These are phyloP conservation scores for Diplotaxis tenuifolia DNA, from an alignment of 345 rosid species.

Conservation along the genomic window DNA sequence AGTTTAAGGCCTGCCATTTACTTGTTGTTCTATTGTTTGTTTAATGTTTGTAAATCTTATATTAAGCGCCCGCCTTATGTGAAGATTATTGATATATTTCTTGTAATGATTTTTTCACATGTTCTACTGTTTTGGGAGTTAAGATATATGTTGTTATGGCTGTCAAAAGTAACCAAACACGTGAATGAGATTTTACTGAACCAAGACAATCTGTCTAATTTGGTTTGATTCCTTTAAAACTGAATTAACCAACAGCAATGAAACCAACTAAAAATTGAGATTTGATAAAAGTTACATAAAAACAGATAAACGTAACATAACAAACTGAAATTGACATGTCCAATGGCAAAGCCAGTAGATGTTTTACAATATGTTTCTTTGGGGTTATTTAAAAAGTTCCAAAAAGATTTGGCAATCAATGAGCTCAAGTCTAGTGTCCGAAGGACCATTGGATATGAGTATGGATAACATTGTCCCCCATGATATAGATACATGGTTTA, in stretches of 20 bases:
- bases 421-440: conserved; percentile 20
- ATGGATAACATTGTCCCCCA: conserved; percentile 26
- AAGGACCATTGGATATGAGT: conserved; percentile 27
- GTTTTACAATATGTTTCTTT: not conserved
- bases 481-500: conserved; percentile 18
- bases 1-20: conserved; percentile 23
- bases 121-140: conserved; percentile 12
- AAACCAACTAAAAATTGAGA: not conserved
- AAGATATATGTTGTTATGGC: not conserved
- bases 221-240: not conserved
- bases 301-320: not conserved
- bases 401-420: conserved; percentile 19
- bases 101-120: not conserved
- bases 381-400: not conserved
- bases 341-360: no score
- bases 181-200: conserved; percentile 6
- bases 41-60: conserved; percentile 14
- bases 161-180: conserved; percentile 2
- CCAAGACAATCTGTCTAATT: not conserved
- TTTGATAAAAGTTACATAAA: not conserved
- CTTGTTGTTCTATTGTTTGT: not conserved
- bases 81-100: not conserved
- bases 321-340: not conserved
- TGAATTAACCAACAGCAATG: not conserved
- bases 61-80: not conserved